Base-by-base conservation (phyloP, 495 filamentous ascomycete species). In the Podospora fimiseda region DNA sequence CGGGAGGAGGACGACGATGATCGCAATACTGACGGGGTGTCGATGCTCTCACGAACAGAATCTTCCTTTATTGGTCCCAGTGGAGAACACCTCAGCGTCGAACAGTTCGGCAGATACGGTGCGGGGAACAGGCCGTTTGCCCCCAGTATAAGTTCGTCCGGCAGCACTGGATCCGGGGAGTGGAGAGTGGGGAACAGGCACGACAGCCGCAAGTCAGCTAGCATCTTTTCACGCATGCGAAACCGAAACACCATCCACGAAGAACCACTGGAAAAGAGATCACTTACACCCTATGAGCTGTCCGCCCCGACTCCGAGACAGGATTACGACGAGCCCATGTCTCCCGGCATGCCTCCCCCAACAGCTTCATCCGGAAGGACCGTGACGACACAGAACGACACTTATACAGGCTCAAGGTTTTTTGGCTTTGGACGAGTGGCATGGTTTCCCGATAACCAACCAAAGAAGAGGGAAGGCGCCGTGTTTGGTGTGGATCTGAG, bases 401-500 rank as follows among this genome's bases (percentile, higher is more conserved):
- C 27, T 33, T 33, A 6, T 16, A 19, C 9, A 21, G 47, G 8
- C 14, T 24, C 7, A 51, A 50, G 13, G 16, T 21, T 23, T 37
- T 36, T 27, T 11, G 39, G 4, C 43, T 52, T 57, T 23, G 30
- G 54, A 7, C 40, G 58, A n/a, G 50, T 56, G 53, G 33, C 49
- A 0, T 60, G 58, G 52, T 19, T 54, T 3, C 27, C 41, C 19
- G 54, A 51, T 11, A 16, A 37, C 9, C 30, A 46, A 20, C 9
- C 50, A 1, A 53, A 52, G 48, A 54, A 48, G 47, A 11, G 18
- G 20, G 6, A 33, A 33, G 33, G 44, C 3, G 20, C 44, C 0
- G 58, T 61, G 5, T 67, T 67, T 43, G 60, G 62, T 18, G 48
- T 60, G 0, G 62, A 65, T 20, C 44, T 67, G 14, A 60, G 61